Percentiles rank a stretch among this genome's conserved stretches.
Evolutionary conservation across 2,329 filamentous ascomycete species (phyloP).

Genomic region (Penicillium griseofulvum): DNA sequence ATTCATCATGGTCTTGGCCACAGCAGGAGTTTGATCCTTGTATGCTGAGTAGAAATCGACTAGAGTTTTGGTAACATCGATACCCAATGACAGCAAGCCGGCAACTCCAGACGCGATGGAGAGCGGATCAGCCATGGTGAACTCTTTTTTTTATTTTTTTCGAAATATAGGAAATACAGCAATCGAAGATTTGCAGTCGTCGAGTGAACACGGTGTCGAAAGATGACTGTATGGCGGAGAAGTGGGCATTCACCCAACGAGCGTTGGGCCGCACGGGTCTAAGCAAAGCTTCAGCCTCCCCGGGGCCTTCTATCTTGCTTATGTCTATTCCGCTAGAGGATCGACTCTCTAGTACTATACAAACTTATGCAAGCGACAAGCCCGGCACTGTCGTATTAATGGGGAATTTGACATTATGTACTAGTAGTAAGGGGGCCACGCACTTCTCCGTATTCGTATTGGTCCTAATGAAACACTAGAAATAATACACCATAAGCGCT

Average conservation of each 20-base stretch:
- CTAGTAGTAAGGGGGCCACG: too few species aligned
- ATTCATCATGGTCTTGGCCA: conserved; percentile 18
- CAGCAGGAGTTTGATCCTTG: conserved; percentile 26
- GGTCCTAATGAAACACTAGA: too few species aligned
- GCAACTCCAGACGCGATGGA: conserved; percentile 29
- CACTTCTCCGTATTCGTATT: too few species aligned
- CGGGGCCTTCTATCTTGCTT: not conserved
- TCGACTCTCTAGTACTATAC: not conserved
- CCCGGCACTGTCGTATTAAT: too few species aligned
- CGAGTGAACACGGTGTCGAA: not conserved
- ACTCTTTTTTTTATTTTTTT: too few species aligned
- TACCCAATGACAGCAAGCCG: conserved; percentile 40
- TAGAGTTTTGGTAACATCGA: conserved; percentile 35
- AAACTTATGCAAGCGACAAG: not conserved
- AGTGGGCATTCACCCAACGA: not conserved
- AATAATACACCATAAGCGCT: too few species aligned
- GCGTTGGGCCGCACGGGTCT: not conserved
- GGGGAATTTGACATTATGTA: too few species aligned
- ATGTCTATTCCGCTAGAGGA: not conserved
- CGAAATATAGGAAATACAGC: not conserved
- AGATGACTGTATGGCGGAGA: not conserved
- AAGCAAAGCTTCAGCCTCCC: not conserved
- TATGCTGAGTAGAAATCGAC: conserved; percentile 35
- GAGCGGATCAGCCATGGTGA: conserved; percentile 25
- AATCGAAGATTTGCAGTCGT: not conserved